phyloP scores from a whole-genome alignment of 1,284 basidiomycete genomes.

The Ganoderma resinaceum region DNA sequence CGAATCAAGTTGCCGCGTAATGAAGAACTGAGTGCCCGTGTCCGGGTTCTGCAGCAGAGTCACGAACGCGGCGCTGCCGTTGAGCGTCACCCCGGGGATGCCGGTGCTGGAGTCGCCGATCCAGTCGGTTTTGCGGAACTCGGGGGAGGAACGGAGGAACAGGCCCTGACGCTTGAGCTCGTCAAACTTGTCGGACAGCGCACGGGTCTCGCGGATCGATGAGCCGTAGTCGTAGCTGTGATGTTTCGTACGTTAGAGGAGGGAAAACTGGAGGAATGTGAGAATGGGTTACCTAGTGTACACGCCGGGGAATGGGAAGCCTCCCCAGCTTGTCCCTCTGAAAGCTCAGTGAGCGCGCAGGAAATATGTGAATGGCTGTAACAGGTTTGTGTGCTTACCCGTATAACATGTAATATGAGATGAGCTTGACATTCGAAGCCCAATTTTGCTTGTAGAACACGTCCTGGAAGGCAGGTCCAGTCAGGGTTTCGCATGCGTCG shows the following conservation, averaged over 20 bases:
- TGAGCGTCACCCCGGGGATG: slow-evolving; percentile 49
- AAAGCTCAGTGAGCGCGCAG: background rate
- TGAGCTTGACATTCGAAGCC: slow-evolving; percentile 79
- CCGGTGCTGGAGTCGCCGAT: slow-evolving; percentile 65
- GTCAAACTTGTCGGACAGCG: slow-evolving; percentile 71
- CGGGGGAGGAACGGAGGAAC: slow-evolving; percentile 77
- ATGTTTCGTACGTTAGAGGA: slow-evolving; percentile 41
- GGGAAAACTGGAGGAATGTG: background rate
- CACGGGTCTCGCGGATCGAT: slow-evolving; percentile 71
- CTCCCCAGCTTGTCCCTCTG: slow-evolving; percentile 84
- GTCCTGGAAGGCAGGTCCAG: slow-evolving; percentile 73
- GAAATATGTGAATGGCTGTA: background rate
- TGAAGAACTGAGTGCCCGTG: slow-evolving; percentile 68
- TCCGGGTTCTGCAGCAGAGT: slow-evolving; percentile 76
- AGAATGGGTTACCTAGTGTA: slow-evolving; percentile 51
- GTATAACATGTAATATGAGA: slow-evolving; percentile 83
- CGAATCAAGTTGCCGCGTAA: slow-evolving; percentile 71
- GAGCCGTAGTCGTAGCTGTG: slow-evolving; percentile 70
- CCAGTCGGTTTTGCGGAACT: slow-evolving; percentile 81
- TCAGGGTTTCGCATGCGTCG: slow-evolving; percentile 59
- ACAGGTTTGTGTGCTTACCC: slow-evolving; percentile 49
- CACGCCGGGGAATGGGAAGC: slow-evolving; percentile 69
- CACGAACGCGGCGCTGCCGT: slow-evolving; percentile 56
- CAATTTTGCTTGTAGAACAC: slow-evolving; percentile 80
- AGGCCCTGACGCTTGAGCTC: slow-evolving; percentile 79